Conservation (phyloP, 208 protist species). For the Leishmania major region DNA sequence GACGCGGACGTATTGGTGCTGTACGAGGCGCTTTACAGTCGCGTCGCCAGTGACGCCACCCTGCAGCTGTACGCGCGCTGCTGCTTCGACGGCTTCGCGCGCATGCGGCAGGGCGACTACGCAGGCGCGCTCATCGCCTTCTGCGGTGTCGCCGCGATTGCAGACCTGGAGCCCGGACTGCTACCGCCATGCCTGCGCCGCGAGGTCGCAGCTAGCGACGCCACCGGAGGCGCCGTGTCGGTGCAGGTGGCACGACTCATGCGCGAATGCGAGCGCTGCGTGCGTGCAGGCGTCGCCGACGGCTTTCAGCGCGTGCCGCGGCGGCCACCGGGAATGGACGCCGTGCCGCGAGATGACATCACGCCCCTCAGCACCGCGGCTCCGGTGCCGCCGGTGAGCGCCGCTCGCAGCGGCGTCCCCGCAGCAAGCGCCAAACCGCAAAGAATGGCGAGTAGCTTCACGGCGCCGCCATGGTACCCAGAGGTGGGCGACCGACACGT, state of each 20-base stretch:
- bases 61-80: conserved; percentile 22
- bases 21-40: conserved; percentile 23
- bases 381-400: no score
- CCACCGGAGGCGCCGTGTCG: not conserved
- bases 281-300: not conserved
- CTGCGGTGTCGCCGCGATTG: conserved; percentile 10
- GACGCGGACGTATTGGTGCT: conserved; percentile 18
- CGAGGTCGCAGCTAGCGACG: not conserved
- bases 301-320: conserved; percentile 2
- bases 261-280: not conserved
- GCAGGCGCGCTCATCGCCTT: conserved; percentile 23
- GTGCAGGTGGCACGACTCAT: conserved; percentile 8
- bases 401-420: not conserved
- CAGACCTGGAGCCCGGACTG: conserved; percentile 2
- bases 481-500: not conserved
- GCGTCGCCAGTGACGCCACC: not conserved
- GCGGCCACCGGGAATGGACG: not conserved
- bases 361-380: not conserved
- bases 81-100: conserved; percentile 29
- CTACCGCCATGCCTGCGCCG: not conserved
- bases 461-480: not conserved
- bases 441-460: not conserved
- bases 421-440: not conserved
- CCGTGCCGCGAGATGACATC: not conserved
- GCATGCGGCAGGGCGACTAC: conserved; percentile 42